Conservation (phyloP, 495 filamentous ascomycete species). For the Pyrenopolyporus hunteri region DNA sequence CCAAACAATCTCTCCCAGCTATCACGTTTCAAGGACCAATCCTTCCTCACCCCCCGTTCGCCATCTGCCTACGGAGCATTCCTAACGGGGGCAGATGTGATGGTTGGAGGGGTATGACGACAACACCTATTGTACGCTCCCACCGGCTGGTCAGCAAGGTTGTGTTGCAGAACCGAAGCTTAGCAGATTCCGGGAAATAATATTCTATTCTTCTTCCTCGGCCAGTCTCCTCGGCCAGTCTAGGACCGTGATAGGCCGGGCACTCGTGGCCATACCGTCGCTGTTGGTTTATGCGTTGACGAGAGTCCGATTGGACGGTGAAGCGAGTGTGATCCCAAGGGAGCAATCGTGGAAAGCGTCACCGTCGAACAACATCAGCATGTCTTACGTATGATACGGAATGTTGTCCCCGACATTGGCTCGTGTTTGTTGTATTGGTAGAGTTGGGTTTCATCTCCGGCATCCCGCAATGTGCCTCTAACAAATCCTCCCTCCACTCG, state of each 20-base stretch:
- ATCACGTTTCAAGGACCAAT: constrained; percentile 13
- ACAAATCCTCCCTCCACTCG: too few species aligned
- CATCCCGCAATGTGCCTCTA: too few species aligned
- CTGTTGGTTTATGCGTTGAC: constrained; percentile 18
- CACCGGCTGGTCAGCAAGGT: constrained; percentile 21
- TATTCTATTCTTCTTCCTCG: neutral
- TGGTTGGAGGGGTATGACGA: constrained; percentile 33
- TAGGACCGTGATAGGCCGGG: constrained; percentile 22
- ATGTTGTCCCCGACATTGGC: too few species aligned
- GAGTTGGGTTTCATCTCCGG: too few species aligned
- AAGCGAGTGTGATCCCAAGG: constrained; percentile 30
- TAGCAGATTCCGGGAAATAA: constrained; percentile 24
- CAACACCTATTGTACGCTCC: constrained; percentile 2
- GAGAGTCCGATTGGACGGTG: constrained; percentile 23
- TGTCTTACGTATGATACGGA: neutral
- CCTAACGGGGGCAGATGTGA: too few species aligned
- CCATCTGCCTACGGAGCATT: too few species aligned
- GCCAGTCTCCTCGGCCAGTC: too few species aligned
- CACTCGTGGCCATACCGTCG: constrained; percentile 12
- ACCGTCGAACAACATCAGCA: constrained; percentile 12
- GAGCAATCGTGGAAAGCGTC: constrained; percentile 19
- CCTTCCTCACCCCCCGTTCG: neutral
- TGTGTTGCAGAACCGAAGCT: constrained; percentile 31
- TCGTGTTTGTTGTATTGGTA: too few species aligned
- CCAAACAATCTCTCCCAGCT: neutral